A percentile compares a stretch with the other conserved stretches of the same genome.
Evolutionary conservation across 306 rosid genomes (phyloP).

Genomic region (Potentilla sterilis): DNA sequence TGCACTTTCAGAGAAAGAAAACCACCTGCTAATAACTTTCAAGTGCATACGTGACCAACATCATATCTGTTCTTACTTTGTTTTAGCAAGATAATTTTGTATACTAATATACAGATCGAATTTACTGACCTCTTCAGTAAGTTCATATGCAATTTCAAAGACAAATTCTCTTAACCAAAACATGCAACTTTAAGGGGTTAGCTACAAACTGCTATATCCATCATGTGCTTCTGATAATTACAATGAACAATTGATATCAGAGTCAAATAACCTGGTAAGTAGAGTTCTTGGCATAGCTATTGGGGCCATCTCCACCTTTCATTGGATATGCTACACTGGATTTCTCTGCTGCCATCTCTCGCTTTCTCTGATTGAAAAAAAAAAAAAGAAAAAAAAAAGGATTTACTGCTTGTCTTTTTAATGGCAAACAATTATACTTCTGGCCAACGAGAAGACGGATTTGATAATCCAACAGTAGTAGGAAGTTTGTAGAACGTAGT

Average conservation of each 20-base stretch:
- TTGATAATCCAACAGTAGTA: too few relatives aligned
- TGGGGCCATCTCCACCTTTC: slow-evolving; percentile 15
- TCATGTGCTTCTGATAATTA: not conserved
- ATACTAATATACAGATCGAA: not conserved
- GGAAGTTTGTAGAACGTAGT: too few relatives aligned
- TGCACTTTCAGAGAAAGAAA: not conserved
- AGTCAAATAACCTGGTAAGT: slow-evolving; percentile 24
- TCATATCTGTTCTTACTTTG: not conserved
- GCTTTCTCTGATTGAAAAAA: too few relatives aligned
- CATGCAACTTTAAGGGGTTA: not conserved
- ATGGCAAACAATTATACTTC: too few relatives aligned
- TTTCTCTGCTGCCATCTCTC: too few relatives aligned
- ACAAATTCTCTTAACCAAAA: not conserved
- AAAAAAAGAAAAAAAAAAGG: too few relatives aligned
- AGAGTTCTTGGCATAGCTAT: slow-evolving; percentile 40
- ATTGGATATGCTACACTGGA: slow-evolving; percentile 15
- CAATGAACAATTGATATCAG: not conserved
- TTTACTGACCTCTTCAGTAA: not conserved
- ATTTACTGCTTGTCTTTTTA: too few relatives aligned
- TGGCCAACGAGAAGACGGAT: too few relatives aligned
- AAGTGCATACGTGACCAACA: not conserved
- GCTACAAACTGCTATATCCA: not conserved
- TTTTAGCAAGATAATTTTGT: not conserved
- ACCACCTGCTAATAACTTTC: not conserved
- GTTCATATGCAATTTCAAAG: not conserved